A percentile compares a stretch with the other conserved stretches of the same genome.
These are phyloP conservation scores for Monilinia vaccinii-corymbosi DNA, from an alignment of 2,329 filamentous ascomycete species.

Conservation along the genomic window DNA sequence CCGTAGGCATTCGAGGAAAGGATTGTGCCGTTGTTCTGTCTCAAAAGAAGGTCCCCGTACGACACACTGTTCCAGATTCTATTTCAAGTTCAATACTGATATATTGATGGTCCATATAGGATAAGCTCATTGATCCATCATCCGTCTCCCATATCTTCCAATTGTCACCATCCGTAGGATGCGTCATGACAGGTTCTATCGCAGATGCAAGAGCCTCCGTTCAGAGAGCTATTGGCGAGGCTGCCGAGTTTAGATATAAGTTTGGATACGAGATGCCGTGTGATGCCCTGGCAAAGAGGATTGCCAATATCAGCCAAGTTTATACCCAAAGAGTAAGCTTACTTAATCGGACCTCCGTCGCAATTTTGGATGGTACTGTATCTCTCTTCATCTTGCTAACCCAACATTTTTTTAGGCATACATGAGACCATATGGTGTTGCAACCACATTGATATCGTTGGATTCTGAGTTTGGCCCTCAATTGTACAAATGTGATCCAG, in stretches of 20 bases:
- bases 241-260: slow-evolving; percentile 97
- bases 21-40: slow-evolving; percentile 94
- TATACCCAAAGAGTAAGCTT: slow-evolving; percentile 84
- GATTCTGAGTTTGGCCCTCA: slow-evolving; percentile 89
- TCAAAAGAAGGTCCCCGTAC: slow-evolving; percentile 98
- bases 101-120: slow-evolving; percentile 42
- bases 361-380: slow-evolving; percentile 27
- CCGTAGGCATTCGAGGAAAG: slow-evolving; percentile 91
- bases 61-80: slow-evolving; percentile 31
- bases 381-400: slow-evolving; percentile 10
- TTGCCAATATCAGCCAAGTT: slow-evolving; percentile 98
- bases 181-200: slow-evolving; percentile 97
- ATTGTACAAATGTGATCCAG: slow-evolving; percentile 96
- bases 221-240: slow-evolving; percentile 86
- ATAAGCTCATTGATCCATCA: slow-evolving; percentile 96
- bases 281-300: slow-evolving; percentile 88
- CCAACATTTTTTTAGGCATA: slow-evolving; percentile 55
- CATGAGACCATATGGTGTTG: slow-evolving; percentile 95
- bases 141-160: slow-evolving; percentile 98
- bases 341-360: slow-evolving; percentile 14
- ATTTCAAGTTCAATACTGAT: slow-evolving; percentile 17
- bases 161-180: slow-evolving; percentile 90
- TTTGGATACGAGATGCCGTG: slow-evolving; percentile 99
- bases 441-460: slow-evolving; percentile 87
- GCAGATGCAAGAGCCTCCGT: slow-evolving; percentile 92